Evolutionary conservation across 306 rosid species (phyloP), one percentile per base, ranked within the genome.

Genomic region (Quercus suber): DNA sequence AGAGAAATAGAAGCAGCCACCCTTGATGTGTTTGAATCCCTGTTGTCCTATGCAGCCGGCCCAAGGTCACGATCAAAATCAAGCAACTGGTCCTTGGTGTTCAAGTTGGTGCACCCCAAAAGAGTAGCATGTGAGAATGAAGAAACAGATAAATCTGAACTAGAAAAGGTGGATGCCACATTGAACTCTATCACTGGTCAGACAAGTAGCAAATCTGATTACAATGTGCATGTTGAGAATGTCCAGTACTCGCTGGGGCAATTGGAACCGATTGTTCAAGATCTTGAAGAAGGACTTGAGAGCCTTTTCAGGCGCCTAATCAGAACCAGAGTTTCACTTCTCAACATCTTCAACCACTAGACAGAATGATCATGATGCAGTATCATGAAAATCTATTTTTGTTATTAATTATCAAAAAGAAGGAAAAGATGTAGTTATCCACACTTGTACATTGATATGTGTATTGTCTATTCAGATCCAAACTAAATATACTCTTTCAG

Each of bases 61-160:
- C 59, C 85, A 63, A 82, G 82, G 69, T 55, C 64, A 9, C 78
- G 53, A 55, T 8, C 82, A 55, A 79, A 78, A 81, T 31, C 78
- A 27, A 78, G 76, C 4, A 82, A 86, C 15, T 87, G 87, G 87
- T 75, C 82, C 9, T 83, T 84, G 57, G 87, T 86, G 60, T 82
- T 85, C 28, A 83, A 86, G 83, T 30, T 83, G 1, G 76, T 81
- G 73, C 43, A 74, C 37, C 73, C 5, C 75, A 81, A 80, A 83
- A 86, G 83, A 73, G 79, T 81, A 13, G 79, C 73, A 12, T 73
- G 68, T 10, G 49, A 70, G 71, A 82, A 75, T 73, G 77, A 51
- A 73, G 84, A 68, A 10, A 35, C 43, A 6, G 83, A 81, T 45
- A 76, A 73, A 70, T 83, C 79, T 78, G 87, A 86, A 60, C 79